These are phyloP conservation scores for Hypoxylon sp. DNA, from an alignment of 2,329 filamentous ascomycete genomes.

Conservation along the genomic window DNA sequence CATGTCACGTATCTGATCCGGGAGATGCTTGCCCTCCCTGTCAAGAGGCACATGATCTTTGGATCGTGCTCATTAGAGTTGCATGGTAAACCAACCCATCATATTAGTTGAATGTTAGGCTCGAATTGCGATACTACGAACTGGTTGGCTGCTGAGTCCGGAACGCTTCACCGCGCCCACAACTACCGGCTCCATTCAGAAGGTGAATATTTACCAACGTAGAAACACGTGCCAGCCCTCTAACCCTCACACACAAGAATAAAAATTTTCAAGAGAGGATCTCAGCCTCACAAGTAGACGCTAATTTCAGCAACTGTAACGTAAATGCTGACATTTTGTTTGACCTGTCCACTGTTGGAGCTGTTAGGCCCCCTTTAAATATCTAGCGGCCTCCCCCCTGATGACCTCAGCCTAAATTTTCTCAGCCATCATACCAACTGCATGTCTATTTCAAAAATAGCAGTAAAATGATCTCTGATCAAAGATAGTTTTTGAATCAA, in stretches of 20 bases:
- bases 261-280: constrained; percentile 28
- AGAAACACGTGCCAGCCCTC: constrained; percentile 21
- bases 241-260: constrained; percentile 1
- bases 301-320: constrained; percentile 11
- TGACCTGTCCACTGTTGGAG: neutral
- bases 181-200: neutral
- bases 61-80: constrained; percentile 2
- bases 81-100: constrained; percentile 11
- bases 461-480: neutral
- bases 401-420: constrained; percentile 9
- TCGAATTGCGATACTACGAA: neutral
- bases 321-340: constrained; percentile 23
- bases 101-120: neutral
- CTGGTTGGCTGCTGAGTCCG: constrained; percentile 1
- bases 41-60: constrained; percentile 23
- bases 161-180: constrained; percentile 17
- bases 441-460: neutral
- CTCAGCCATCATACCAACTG: constrained; percentile 6
- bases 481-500: neutral
- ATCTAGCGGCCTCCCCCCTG: constrained; percentile 3
- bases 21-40: neutral
- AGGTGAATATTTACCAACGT: neutral
- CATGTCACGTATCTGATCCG: constrained; percentile 10
- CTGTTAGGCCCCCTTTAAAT: constrained; percentile 17
- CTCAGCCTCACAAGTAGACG: constrained; percentile 20